Conservation (phyloP, 164 flowering plant genomes). For the Platanus orientalis region DNA sequence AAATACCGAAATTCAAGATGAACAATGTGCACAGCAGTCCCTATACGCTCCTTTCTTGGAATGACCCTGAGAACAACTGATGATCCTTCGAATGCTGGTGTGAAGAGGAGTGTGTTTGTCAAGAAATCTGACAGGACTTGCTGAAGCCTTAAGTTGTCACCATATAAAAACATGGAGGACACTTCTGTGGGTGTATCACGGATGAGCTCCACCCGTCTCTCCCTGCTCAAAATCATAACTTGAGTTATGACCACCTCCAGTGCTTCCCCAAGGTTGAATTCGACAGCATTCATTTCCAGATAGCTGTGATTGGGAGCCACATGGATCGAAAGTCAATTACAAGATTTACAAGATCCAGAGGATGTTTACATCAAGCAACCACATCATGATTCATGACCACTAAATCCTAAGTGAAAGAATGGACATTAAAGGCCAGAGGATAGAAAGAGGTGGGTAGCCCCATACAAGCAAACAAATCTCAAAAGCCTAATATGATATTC, state of each 20-base stretch:
- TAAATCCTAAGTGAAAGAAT: background rate
- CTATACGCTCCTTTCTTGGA: conserved; percentile 53
- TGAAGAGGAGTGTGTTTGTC: conserved; percentile 50
- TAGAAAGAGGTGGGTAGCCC: background rate
- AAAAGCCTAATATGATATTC: background rate
- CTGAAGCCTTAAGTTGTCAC: conserved; percentile 82
- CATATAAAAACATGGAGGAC: conserved; percentile 50
- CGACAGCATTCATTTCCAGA: conserved; percentile 37
- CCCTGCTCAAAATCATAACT: conserved; percentile 57
- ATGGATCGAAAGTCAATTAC: conserved; percentile 8
- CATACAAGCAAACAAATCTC: background rate
- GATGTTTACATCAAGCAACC: conserved; percentile 5
- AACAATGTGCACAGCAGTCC: conserved; percentile 53
- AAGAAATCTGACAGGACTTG: conserved; percentile 74
- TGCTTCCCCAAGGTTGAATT: conserved; percentile 65
- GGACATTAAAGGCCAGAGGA: background rate
- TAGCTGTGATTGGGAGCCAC: conserved; percentile 38
- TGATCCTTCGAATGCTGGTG: conserved; percentile 49
- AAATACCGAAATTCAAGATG: conserved; percentile 75
- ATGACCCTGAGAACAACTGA: conserved; percentile 43
- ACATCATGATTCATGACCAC: too few relatives aligned
- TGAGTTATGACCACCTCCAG: conserved; percentile 59
- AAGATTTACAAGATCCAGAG: background rate
- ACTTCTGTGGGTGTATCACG: conserved; percentile 51
- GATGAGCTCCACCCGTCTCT: conserved; percentile 48